Conservation (phyloP, 2,329 filamentous ascomycete genomes). For the Helotiales sp. region DNA sequence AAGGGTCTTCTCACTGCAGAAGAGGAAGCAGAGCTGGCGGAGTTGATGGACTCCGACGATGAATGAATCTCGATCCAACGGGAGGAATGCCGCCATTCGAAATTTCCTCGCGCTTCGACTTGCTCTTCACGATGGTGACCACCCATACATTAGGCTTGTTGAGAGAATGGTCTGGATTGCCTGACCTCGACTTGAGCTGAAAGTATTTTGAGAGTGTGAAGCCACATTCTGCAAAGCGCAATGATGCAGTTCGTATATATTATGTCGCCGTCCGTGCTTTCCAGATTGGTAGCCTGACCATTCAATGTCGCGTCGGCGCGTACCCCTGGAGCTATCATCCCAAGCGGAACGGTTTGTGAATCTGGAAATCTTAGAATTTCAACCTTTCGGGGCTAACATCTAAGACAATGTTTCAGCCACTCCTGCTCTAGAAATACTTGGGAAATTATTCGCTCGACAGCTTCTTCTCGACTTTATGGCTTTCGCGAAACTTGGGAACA, state of each 20-base stretch:
- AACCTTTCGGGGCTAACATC: background rate
- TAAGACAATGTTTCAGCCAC: background rate
- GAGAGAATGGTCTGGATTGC: background rate
- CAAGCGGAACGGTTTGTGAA: background rate
- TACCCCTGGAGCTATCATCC: background rate
- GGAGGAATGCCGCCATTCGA: background rate
- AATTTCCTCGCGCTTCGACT: background rate
- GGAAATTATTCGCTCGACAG: background rate
- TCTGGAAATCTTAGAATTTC: background rate
- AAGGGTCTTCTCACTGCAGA: slow-evolving; percentile 76
- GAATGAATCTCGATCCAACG: slow-evolving; percentile 49
- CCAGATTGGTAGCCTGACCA: background rate
- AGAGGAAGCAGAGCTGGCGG: slow-evolving; percentile 90
- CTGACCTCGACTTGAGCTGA: background rate
- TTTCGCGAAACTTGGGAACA: background rate
- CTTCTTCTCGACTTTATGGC: background rate
- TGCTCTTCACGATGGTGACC: background rate
- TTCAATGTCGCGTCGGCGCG: background rate
- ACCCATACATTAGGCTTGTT: background rate
- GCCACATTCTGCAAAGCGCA: background rate
- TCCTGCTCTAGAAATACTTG: background rate
- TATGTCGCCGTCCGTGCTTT: background rate
- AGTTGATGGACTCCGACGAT: slow-evolving; percentile 77
- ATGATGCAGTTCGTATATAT: background rate
- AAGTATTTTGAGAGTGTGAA: background rate